Evolutionary conservation across 306 rosid species (phyloP), one percentile per base, ranked within the genome.

Genomic region (Vigna hirtella): DNA sequence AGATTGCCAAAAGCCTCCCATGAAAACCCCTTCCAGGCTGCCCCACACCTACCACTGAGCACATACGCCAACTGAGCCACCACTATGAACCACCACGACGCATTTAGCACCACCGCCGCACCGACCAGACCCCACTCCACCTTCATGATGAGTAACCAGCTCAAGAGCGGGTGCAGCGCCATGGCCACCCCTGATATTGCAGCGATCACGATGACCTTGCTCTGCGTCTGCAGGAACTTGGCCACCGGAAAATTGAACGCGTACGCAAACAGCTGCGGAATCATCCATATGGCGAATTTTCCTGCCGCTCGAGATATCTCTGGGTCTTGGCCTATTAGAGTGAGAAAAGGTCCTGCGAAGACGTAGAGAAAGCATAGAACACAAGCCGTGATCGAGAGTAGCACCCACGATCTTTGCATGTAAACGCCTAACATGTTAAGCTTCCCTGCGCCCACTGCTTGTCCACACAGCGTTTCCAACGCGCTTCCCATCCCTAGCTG

Each of bases 401-500:
- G 87, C 57, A 93, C 86, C 97, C 97, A 91, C 6, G 98, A 93
- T 61, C 97, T 81, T 40, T 93, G 98, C 97, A 91, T 83, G 82
- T 91, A 93, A 5, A 90, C 38, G 7, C 98, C 98, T 4, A 93
- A 66, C 98, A 93, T 91, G n/a, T 90, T 88, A 0, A 87, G 2
- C 73, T 91, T 88, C 22, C 98, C 96, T 0, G 94, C 96, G 30
- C 98, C 98, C 1, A 70, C 82, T 0, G 98, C 97, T 81, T 93
- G 98, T 26, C 98, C 98, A 63, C 98, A 93, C 0, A 93, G 82
- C 1, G 98, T 93, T 51, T 91, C 98, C 7, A 93, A 76, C 2
- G 97, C 98, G 36, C 97, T 93, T 13, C 94, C 98, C 98, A 93
- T 91, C 3, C 98, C 98, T 4, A 91, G 78, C 98, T 91, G 80